Conservation (phyloP, 2,329 filamentous ascomycete species). For the Aspergillus viridinutans region DNA sequence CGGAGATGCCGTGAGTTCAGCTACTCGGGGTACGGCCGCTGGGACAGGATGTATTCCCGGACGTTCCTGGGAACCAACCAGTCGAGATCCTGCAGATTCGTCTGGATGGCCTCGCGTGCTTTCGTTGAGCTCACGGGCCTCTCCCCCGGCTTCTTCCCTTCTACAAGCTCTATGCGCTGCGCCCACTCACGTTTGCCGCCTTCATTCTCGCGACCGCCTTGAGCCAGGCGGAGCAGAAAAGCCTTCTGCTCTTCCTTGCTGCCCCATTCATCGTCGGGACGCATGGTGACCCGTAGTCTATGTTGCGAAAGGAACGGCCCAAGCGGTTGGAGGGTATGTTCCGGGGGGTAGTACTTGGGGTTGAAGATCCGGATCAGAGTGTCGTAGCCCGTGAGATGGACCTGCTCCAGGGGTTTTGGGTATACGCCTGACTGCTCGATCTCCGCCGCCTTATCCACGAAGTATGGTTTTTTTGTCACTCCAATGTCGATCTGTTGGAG, state of each 20-base stretch:
- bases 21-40: constrained; percentile 27
- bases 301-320: constrained; percentile 41
- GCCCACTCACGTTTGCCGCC: constrained; percentile 42
- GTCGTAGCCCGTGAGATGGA: constrained; percentile 48
- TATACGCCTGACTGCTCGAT: constrained; percentile 39
- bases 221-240: constrained; percentile 35
- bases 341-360: constrained; percentile 46
- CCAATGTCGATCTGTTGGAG: constrained; percentile 43
- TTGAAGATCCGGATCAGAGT: constrained; percentile 48
- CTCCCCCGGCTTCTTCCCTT: constrained; percentile 34
- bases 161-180: constrained; percentile 38
- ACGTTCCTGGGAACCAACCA: constrained; percentile 34
- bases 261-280: constrained; percentile 40
- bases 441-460: constrained; percentile 44
- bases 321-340: constrained; percentile 40
- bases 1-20: neutral
- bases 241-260: constrained; percentile 34
- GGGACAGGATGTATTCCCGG: constrained; percentile 28
- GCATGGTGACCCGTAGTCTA: constrained; percentile 42
- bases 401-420: constrained; percentile 36
- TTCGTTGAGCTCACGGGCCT: constrained; percentile 41
- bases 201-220: constrained; percentile 33
- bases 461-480: constrained; percentile 47
- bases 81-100: constrained; percentile 28
- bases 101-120: constrained; percentile 34